A percentile compares a stretch with the other conserved stretches of the same genome.
phyloP scores from a whole-genome alignment of 495 filamentous ascomycete species.

The Acidomyces sp. region DNA sequence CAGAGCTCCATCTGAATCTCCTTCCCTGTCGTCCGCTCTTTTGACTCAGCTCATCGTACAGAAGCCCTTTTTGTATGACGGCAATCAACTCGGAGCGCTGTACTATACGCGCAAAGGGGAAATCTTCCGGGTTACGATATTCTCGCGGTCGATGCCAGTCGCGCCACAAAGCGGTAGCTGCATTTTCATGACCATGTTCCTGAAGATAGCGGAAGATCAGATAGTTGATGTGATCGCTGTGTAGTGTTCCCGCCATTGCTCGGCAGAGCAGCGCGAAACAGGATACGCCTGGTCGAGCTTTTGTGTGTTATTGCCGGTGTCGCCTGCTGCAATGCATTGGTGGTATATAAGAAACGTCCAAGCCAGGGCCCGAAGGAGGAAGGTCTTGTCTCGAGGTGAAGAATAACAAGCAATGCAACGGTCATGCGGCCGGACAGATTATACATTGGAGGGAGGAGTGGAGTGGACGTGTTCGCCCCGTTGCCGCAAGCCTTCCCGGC shows the following conservation, averaged over 20 bases:
- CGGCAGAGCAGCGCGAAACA: no score
- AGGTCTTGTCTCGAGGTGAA: no score
- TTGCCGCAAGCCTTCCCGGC: no score
- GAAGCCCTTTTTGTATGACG: conserved; percentile 30
- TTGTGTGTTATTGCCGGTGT: not conserved
- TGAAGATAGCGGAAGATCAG: conserved; percentile 83
- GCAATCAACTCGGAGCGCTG: conserved; percentile 21
- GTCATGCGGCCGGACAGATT: no score
- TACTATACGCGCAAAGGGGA: conserved; percentile 30
- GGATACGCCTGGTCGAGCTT: no score
- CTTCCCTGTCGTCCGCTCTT: conserved; percentile 11
- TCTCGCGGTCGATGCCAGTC: conserved; percentile 24
- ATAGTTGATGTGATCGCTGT: conserved; percentile 93
- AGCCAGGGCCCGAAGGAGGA: no score
- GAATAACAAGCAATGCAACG: no score
- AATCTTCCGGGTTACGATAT: conserved; percentile 23
- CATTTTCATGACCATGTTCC: conserved; percentile 34
- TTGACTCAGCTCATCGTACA: conserved; percentile 24
- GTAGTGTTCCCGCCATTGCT: conserved; percentile 37
- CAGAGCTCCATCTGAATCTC: conserved; percentile 3
- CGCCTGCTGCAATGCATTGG: no score
- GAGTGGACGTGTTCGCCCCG: no score
- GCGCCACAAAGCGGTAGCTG: conserved; percentile 19
- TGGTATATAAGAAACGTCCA: no score
- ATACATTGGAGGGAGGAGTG: no score